phyloP scores from a whole-genome alignment of 208 protist genomes.

The Leptomonas pyrrhocoris region DNA sequence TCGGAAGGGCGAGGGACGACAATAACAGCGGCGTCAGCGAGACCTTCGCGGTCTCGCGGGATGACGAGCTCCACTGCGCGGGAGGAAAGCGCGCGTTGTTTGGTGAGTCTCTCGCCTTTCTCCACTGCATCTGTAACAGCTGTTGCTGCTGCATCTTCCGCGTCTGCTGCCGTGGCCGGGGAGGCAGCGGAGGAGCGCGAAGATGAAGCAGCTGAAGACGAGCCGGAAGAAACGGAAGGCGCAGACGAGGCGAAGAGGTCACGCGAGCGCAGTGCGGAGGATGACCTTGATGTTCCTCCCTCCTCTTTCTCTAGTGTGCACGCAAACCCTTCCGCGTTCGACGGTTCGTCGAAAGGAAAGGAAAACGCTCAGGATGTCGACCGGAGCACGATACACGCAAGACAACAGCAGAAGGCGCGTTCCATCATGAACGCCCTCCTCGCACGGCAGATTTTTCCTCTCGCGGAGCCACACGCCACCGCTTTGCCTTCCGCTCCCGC shows the following conservation, averaged over 20 bases:
- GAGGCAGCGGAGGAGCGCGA: not conserved
- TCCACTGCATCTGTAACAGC: constrained; percentile 23
- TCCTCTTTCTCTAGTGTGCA: not conserved
- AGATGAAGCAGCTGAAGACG: not conserved
- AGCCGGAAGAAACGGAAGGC: not conserved
- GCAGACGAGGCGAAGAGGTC: not conserved
- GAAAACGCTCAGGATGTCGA: not conserved
- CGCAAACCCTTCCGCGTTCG: too few relatives aligned
- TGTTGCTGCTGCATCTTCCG: not conserved
- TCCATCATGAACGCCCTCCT: constrained; percentile 28
- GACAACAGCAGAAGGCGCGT: constrained; percentile 4
- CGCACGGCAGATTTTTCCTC: constrained; percentile 24
- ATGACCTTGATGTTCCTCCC: not conserved
- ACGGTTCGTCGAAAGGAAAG: too few relatives aligned
- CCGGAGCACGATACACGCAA: not conserved
- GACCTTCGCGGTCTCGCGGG: not conserved
- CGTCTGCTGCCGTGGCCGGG: too few relatives aligned
- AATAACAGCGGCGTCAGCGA: not conserved
- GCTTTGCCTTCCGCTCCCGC: constrained; percentile 1
- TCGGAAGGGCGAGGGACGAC: not conserved
- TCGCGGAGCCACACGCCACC: not conserved
- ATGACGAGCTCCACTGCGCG: constrained; percentile 7
- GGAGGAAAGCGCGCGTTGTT: constrained; percentile 23
- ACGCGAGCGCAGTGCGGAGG: too few relatives aligned
- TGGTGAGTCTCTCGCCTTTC: constrained; percentile 38